Conservation (phyloP, 768 basidiomycete genomes). For the Hirschioporus abietinus region DNA sequence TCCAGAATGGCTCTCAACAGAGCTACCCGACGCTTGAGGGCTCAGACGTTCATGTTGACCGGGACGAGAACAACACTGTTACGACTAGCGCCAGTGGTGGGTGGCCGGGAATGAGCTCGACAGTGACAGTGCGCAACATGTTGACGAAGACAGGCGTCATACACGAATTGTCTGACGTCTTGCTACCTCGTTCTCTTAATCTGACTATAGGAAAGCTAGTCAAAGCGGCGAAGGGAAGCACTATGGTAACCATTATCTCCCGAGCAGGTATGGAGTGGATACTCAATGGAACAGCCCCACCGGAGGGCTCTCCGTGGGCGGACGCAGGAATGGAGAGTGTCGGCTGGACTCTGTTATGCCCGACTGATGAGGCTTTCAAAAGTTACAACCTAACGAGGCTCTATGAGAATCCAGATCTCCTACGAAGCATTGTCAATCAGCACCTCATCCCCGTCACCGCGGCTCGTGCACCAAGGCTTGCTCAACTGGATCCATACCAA, state of each 20-base stretch:
- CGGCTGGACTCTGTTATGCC: slow-evolving; percentile 88
- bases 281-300: slow-evolving; percentile 77
- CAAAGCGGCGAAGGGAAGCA: slow-evolving; percentile 81
- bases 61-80: slow-evolving; percentile 39
- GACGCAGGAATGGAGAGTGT: slow-evolving; percentile 39
- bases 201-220: slow-evolving; percentile 88
- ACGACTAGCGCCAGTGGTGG: slow-evolving; percentile 64
- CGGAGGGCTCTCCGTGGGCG: slow-evolving; percentile 64
- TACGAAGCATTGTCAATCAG: slow-evolving; percentile 64
- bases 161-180: slow-evolving; percentile 79
- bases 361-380: slow-evolving; percentile 90
- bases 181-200: slow-evolving; percentile 83
- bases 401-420: slow-evolving; percentile 46
- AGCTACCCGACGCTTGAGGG: slow-evolving; percentile 84
- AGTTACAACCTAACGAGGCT: slow-evolving; percentile 73
- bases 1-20: slow-evolving; percentile 60
- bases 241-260: slow-evolving; percentile 78
- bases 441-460: slow-evolving; percentile 59
- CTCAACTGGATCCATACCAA: slow-evolving; percentile 17
- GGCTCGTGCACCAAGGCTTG: slow-evolving; percentile 14
- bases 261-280: slow-evolving; percentile 91
- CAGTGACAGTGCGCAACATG: slow-evolving; percentile 53
- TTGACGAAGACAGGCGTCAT: slow-evolving; percentile 89
- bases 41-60: slow-evolving; percentile 69
- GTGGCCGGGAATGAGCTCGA: slow-evolving; percentile 65